These are phyloP conservation scores for Rhodotorula sphaerocarpa DNA, from an alignment of 768 basidiomycete genomes.

Conservation along the genomic window DNA sequence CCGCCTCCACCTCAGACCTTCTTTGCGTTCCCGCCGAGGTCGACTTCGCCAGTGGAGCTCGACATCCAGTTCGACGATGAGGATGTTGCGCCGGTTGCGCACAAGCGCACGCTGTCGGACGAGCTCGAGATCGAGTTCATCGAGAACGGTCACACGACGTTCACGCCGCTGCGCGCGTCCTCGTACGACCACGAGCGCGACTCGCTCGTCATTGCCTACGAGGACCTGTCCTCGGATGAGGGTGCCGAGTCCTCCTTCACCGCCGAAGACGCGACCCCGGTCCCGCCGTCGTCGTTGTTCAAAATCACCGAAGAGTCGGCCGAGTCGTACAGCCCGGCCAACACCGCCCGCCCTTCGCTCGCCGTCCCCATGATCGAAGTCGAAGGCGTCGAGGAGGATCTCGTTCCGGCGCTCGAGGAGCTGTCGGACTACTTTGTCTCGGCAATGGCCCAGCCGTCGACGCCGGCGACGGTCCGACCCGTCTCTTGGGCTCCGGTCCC, in stretches of 20 bases:
- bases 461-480: not conserved
- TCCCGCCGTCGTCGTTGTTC: no score
- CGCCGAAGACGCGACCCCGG: no score
- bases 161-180: conserved; percentile 9
- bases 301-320: not conserved
- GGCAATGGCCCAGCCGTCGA: not conserved
- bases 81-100: no score
- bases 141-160: conserved; percentile 30
- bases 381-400: conserved; percentile 3
- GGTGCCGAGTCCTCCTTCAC: no score
- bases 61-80: no score
- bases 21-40: no score
- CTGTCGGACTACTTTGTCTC: conserved; percentile 29
- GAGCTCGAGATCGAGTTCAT: conserved; percentile 33
- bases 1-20: no score
- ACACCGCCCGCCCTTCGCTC: not conserved
- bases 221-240: conserved; percentile 1
- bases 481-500: not conserved
- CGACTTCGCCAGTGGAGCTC: no score
- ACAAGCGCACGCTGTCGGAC: not conserved
- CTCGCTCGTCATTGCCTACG: conserved; percentile 10
- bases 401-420: conserved; percentile 26
- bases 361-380: not conserved
- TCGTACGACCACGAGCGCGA: not conserved
- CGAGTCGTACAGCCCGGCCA: not conserved